Evolutionary conservation across 371 early-diverging fungal species (phyloP), one percentile per base, ranked within the genome.

Genomic region (Mucor indicus): DNA sequence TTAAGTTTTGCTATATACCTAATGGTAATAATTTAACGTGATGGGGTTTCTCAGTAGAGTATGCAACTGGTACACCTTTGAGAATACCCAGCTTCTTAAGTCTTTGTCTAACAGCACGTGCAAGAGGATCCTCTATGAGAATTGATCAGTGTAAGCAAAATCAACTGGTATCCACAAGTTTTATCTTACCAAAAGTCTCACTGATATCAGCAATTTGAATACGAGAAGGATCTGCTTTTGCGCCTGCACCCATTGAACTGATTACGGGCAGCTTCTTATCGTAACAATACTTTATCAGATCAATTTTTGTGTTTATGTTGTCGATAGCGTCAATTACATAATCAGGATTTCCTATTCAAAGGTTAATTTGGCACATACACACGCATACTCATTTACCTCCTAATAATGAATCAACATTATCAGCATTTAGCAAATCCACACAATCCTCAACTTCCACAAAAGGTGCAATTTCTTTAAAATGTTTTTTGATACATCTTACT

Each of bases 161-260:
- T 10, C 4, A 33, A 4, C n/a, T 33, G 10, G 27, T 21, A 43
- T 13, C 9, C 4, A 23, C 16, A 21, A 27, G 4, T 24, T 4
- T 1, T 2, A 30, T 2, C 22, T 60, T 79, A 86, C 89, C 91
- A 64, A 85, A 85, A 0, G 98, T 94, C 32, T 92, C 89, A 50
- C 89, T 83, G 42, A 97, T 93, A 61, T 97, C 98, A 23, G 93
- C 89, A 45, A 97, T 87, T 69, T 95, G 96, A 36, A 97, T 86
- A 2, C 91, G 82, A 19, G 94, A 88, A 5, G 96, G 92, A 57
- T 97, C 96, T 1, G 91, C 85, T 62, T 96, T 96, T 45, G 91
- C 92, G 16, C 95, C 96, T 2, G 96, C 91, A 2, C 95, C 96
- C 94, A 94, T 96, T 5, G 94, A 89, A 27, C 91, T 83, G 16